Percentiles rank a stretch among this genome's conserved stretches.
These are phyloP conservation scores for Hymenoscyphus fraxineus DNA, from an alignment of 2,329 filamentous ascomycete species.

Conservation along the genomic window DNA sequence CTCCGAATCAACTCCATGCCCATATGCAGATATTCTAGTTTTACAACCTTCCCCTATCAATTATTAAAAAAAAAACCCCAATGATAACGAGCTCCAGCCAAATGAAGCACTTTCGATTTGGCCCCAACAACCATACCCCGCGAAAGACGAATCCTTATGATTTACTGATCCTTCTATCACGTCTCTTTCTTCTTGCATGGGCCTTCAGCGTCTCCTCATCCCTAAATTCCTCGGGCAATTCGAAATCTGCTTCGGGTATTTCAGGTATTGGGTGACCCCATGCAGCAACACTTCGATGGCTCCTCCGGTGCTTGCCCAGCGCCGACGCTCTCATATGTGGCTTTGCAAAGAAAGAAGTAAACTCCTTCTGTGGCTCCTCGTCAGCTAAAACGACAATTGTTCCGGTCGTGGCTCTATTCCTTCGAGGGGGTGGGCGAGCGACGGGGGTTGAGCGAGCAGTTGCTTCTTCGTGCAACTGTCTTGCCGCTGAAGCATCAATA, in stretches of 20 bases:
- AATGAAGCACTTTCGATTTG: constrained; percentile 38
- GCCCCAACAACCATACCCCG: constrained; percentile 17
- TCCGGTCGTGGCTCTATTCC: constrained; percentile 30
- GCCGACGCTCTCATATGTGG: constrained; percentile 72
- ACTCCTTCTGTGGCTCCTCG: constrained; percentile 50
- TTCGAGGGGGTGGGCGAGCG: constrained; percentile 28
- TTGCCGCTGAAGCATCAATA: constrained; percentile 66
- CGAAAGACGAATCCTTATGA: constrained; percentile 7
- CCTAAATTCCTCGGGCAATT: constrained; percentile 56
- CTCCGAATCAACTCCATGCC: constrained; percentile 9
- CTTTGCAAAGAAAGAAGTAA: constrained; percentile 79
- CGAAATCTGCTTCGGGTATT: constrained; percentile 65
- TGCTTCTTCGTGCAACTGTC: constrained; percentile 59
- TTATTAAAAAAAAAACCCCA: too few relatives aligned
- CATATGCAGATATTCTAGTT: constrained; percentile 9
- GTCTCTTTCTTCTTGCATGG: constrained; percentile 59
- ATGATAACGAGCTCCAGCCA: constrained; percentile 21
- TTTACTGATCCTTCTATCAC: constrained; percentile 30
- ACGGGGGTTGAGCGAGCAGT: constrained; percentile 31
- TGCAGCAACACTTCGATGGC: constrained; percentile 66
- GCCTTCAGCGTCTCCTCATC: constrained; percentile 50
- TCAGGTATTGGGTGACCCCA: constrained; percentile 83
- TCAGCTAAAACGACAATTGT: constrained; percentile 23
- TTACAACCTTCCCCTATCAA: constrained; percentile 15
- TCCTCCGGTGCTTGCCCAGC: constrained; percentile 66